Conservation (phyloP, 352 stramenopile genomes). For the Globisporangium nagaii region DNA sequence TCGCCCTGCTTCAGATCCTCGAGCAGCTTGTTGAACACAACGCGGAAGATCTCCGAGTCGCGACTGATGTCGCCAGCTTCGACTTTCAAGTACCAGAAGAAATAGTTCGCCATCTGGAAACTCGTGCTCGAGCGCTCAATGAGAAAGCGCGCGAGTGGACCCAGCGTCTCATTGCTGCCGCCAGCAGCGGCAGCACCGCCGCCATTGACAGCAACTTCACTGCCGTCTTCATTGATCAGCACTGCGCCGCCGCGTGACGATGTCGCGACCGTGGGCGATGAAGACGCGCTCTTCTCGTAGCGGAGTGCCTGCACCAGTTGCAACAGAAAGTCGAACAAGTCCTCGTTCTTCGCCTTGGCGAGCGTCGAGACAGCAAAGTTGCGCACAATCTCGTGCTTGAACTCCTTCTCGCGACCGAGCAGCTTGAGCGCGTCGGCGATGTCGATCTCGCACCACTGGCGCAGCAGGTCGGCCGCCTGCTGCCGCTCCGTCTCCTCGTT, state of each 20-base stretch:
- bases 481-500: slow-evolving; percentile 96
- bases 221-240: slow-evolving; percentile 13
- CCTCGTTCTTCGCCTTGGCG: slow-evolving; percentile 92
- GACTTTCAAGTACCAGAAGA: slow-evolving; percentile 94
- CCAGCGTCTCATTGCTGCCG: slow-evolving; percentile 34
- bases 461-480: slow-evolving; percentile 82
- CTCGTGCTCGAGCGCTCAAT: slow-evolving; percentile 92
- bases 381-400: slow-evolving; percentile 89
- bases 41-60: slow-evolving; percentile 73
- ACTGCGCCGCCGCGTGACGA: slow-evolving; percentile 20
- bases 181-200: background rate
- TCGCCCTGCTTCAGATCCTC: slow-evolving; percentile 90
- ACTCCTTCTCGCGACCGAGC: slow-evolving; percentile 88
- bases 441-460: slow-evolving; percentile 91
- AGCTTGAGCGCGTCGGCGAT: slow-evolving; percentile 98
- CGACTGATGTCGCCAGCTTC: slow-evolving; percentile 66
- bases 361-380: slow-evolving; percentile 97
- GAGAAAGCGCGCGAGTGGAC: slow-evolving; percentile 90
- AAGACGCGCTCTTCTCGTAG: slow-evolving; percentile 56
- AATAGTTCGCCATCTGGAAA: slow-evolving; percentile 96
- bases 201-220: background rate
- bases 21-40: slow-evolving; percentile 90
- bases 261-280: slow-evolving; percentile 17
- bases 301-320: slow-evolving; percentile 98
- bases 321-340: slow-evolving; percentile 96